Conservation (phyloP, 2,329 filamentous ascomycete species). For the Penicillium sp. region DNA sequence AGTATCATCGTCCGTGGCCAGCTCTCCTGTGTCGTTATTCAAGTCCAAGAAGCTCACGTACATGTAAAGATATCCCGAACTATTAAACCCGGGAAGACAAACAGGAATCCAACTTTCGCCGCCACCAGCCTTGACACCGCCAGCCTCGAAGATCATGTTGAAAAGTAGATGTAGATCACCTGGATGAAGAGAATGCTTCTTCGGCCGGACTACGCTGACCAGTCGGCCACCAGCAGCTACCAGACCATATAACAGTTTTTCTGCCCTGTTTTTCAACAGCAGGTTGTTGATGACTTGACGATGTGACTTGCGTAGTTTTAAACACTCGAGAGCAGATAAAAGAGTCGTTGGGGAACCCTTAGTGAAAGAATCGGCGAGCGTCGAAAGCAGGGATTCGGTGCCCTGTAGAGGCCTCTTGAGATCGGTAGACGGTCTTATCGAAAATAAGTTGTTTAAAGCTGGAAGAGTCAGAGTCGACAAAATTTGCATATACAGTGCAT, state of each 20-base stretch:
- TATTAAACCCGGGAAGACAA: constrained; percentile 95
- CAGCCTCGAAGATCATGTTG: constrained; percentile 98
- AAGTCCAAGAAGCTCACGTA: constrained; percentile 92
- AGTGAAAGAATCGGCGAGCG: constrained; percentile 90
- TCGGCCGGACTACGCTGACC: constrained; percentile 90
- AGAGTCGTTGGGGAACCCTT: constrained; percentile 84
- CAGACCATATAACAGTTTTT: constrained; percentile 82
- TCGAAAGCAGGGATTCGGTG: constrained; percentile 85
- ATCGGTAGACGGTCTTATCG: constrained; percentile 87
- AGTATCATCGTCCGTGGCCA: constrained; percentile 36
- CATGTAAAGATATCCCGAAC: constrained; percentile 95
- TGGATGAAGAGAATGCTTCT: constrained; percentile 91
- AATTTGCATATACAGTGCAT: constrained; percentile 97
- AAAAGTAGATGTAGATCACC: constrained; percentile 95
- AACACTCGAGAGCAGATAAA: constrained; percentile 84
- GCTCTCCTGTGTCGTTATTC: constrained; percentile 43
- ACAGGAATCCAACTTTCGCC: constrained; percentile 98
- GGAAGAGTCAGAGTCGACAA: constrained; percentile 90
- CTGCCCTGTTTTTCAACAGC: constrained; percentile 72
- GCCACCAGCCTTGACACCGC: constrained; percentile 83
- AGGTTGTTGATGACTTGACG: constrained; percentile 81
- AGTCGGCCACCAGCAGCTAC: constrained; percentile 89
- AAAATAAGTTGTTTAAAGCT: constrained; percentile 80
- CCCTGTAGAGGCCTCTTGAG: constrained; percentile 84
- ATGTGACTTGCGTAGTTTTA: constrained; percentile 87